These are phyloP conservation scores for Termitomyces sp. DNA, from an alignment of 768 basidiomycete genomes.

Conservation along the genomic window DNA sequence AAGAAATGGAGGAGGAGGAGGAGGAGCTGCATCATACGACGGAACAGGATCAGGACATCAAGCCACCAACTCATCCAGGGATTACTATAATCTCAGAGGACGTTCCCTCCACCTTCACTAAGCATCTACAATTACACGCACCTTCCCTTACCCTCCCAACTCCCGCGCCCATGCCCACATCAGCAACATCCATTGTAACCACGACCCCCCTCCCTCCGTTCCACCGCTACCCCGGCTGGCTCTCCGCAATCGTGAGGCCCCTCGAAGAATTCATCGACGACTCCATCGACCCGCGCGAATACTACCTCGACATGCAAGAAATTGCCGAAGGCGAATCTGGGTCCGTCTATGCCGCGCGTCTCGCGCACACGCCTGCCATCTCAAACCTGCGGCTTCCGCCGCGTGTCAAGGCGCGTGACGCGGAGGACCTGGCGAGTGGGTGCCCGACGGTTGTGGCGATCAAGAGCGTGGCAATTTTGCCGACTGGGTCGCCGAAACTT, in stretches of 20 bases:
- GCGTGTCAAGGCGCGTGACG: constrained; percentile 31
- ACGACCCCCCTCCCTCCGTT: constrained; percentile 28
- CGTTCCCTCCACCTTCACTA: neutral
- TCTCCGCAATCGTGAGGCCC: constrained; percentile 53
- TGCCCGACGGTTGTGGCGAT: constrained; percentile 58
- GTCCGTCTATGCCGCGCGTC: constrained; percentile 49
- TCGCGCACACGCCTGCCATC: constrained; percentile 15
- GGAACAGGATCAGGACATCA: neutral
- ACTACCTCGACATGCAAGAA: constrained; percentile 66
- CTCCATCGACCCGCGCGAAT: constrained; percentile 51
- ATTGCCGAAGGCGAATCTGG: constrained; percentile 85
- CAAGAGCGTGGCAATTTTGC: constrained; percentile 63
- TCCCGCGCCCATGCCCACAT: neutral
- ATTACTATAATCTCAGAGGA: neutral
- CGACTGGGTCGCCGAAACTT: constrained; percentile 57
- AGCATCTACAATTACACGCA: neutral
- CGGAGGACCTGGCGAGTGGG: constrained; percentile 26
- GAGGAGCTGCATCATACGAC: constrained; percentile 8
- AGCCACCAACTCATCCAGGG: neutral
- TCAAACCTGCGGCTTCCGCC: constrained; percentile 34
- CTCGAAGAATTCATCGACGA: constrained; percentile 62
- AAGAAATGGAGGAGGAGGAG: constrained; percentile 4
- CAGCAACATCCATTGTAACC: neutral
- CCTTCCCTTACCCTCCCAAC: constrained; percentile 1
- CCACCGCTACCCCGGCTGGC: constrained; percentile 57